Percentiles rank a stretch among this genome's conserved stretches.
Evolutionary conservation across 176 grass and related monocot species (phyloP).

Genomic region (Eragrostis nindensis): DNA sequence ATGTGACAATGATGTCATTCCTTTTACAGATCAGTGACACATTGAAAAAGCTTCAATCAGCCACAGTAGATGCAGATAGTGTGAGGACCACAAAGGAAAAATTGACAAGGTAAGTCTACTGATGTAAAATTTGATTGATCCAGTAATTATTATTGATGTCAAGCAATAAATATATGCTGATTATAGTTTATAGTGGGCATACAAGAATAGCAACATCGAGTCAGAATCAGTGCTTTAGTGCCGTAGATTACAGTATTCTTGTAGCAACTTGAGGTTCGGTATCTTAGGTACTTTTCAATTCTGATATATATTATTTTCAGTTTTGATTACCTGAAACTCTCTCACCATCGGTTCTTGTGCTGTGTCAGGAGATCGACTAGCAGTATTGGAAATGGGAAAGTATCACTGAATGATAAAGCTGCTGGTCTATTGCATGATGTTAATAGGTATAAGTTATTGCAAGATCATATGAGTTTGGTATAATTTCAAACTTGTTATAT

Average conservation of each 20-base stretch:
- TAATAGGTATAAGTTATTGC: slow-evolving; percentile 57
- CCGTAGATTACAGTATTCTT: too few species aligned
- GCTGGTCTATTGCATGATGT: slow-evolving; percentile 60
- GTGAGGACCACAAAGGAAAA: slow-evolving; percentile 57
- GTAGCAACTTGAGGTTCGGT: not conserved
- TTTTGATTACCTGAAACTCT: slow-evolving; percentile 22
- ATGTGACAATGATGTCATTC: slow-evolving; percentile 27
- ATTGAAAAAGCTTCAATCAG: slow-evolving; percentile 74
- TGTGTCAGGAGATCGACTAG: slow-evolving; percentile 52
- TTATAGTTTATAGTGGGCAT: too few species aligned
- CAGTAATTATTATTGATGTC: not conserved
- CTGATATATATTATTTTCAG: slow-evolving; percentile 19
- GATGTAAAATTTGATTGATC: slow-evolving; percentile 24
- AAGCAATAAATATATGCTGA: too few species aligned
- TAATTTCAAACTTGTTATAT: not conserved
- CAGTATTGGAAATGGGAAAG: slow-evolving; percentile 41
- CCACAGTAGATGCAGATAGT: slow-evolving; percentile 43
- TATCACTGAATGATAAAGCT: slow-evolving; percentile 64
- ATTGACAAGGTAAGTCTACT: slow-evolving; percentile 40
- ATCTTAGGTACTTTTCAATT: not conserved
- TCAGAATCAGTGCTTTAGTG: not conserved
- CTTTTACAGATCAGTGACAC: slow-evolving; percentile 59
- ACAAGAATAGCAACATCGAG: too few species aligned
- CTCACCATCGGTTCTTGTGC: slow-evolving; percentile 5
- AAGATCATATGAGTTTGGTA: slow-evolving; percentile 5